Base-by-base conservation (phyloP, 2,329 filamentous ascomycete genomes). In the Phialocephala subalpina region DNA sequence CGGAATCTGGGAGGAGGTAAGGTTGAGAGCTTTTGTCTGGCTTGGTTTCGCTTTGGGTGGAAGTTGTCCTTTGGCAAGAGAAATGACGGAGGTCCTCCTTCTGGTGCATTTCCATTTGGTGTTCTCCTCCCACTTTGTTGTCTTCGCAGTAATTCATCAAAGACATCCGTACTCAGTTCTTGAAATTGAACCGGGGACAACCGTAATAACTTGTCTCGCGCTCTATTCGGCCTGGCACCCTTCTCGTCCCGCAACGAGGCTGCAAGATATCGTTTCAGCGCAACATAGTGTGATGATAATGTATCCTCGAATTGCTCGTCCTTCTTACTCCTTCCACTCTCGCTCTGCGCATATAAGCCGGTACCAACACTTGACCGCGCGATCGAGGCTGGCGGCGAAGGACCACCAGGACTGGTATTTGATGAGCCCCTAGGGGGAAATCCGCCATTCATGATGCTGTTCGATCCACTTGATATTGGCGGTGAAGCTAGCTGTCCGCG, bases 81-180 rank as follows among this genome's bases (percentile, higher is more conserved):
- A 76, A 89, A 97, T 14, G 87, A 82, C 1, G 93, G 92, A n/a
- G 86, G 84, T 3, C 80, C 80, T 56, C 76, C 78, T 68, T 81
- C 83, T 57, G 73, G 70, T 40, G 83, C 82, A 22, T 80, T 80
- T 27, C 83, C 82, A 71, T 84, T 86, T 25, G 85, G 82, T 18
- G 84, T 82, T 62, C 82, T 81, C 67, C 87, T 81, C 62, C 85
- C 85, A 60, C 84, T 84, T 70, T 92, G 87, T 79, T 98, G 94
- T 70, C 96, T 89, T 66, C 96, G 90, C 72, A 97, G 85, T 70
- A 98, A 84, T 81, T 99, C 96, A 79, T 99, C 96, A 80, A 92
- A 98, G 47, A 99, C 95, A 80, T 99, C 96, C 65, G 95, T 98
- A 80, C 94, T 97, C 69, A 99, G 86, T 81, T 99, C 96, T 79